Evolutionary conservation across 23 red algal species (phyloP).

Genomic region (Cyanidium caldarium): DNA sequence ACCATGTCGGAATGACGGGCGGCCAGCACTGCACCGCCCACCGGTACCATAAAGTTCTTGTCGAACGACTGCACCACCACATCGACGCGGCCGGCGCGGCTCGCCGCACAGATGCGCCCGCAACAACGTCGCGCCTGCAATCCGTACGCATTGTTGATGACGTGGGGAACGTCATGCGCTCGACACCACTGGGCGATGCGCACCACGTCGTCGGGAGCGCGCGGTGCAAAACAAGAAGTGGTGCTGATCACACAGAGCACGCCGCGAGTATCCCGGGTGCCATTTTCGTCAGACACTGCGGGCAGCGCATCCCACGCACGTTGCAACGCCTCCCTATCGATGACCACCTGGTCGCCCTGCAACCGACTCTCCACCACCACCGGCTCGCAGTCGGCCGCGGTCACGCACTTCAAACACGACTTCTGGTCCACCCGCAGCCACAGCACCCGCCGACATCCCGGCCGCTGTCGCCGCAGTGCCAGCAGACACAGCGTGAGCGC

Average conservation of each 20-base stretch:
- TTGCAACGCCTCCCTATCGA: background rate
- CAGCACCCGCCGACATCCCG: constrained; percentile 1
- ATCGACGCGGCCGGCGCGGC: constrained; percentile 13
- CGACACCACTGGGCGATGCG: constrained; percentile 1
- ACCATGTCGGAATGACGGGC: background rate
- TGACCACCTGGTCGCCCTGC: constrained; percentile 7
- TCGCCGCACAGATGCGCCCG: constrained; percentile 1
- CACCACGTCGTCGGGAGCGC: constrained; percentile 23
- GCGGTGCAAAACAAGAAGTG: constrained; percentile 27
- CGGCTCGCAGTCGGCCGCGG: constrained; percentile 11
- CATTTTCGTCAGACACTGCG: no score
- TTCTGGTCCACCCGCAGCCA: constrained; percentile 29
- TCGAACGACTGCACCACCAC: constrained; percentile 17
- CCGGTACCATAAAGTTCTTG: constrained; percentile 51
- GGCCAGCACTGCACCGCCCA: constrained; percentile 16
- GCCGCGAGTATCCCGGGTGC: background rate
- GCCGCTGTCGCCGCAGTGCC: constrained; percentile 11
- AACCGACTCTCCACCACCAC: constrained; percentile 12
- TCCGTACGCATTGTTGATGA: constrained; percentile 38
- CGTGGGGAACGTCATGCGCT: constrained; percentile 10
- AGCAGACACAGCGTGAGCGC: constrained; percentile 18
- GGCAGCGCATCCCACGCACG: background rate
- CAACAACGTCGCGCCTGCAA: constrained; percentile 11
- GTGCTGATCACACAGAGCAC: constrained; percentile 14
- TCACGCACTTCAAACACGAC: constrained; percentile 23